Evolutionary conservation across 148 eudicot species (phyloP).

Genomic region (Cornus suecica): DNA sequence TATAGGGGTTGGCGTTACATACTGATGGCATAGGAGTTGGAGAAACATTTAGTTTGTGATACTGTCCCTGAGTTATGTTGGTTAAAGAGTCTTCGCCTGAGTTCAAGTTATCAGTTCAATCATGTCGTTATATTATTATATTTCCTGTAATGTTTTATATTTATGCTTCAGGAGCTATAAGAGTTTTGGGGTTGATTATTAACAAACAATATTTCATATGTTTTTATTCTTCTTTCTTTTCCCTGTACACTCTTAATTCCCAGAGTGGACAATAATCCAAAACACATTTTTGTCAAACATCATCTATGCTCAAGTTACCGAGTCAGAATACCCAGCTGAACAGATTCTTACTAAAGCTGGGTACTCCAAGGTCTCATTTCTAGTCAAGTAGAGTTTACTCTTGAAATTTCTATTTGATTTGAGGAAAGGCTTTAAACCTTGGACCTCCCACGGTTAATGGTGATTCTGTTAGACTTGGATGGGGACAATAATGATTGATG

Average conservation of each 20-base stretch:
- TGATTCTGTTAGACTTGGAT: too few species aligned
- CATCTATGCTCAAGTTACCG: background rate
- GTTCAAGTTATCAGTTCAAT: background rate
- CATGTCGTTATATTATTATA: too few species aligned
- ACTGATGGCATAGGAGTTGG: background rate
- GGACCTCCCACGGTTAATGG: too few species aligned
- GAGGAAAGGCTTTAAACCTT: too few species aligned
- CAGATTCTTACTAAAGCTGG: background rate
- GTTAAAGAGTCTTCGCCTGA: too few species aligned
- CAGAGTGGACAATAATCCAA: background rate
- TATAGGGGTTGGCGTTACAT: background rate
- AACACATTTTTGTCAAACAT: background rate
- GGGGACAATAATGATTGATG: too few species aligned
- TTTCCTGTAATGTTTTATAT: too few species aligned
- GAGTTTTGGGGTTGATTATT: conserved; percentile 5
- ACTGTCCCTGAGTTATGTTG: background rate
- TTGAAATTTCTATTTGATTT: background rate
- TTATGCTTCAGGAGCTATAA: background rate
- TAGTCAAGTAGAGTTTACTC: background rate
- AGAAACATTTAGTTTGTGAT: conserved; percentile 1
- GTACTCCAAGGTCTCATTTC: background rate
- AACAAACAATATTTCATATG: background rate
- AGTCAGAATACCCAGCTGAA: background rate
- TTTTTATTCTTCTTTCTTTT: background rate
- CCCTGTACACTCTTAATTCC: background rate